phyloP scores from a whole-genome alignment of 371 early-diverging fungal species.

The Capniomyces stellatus region DNA sequence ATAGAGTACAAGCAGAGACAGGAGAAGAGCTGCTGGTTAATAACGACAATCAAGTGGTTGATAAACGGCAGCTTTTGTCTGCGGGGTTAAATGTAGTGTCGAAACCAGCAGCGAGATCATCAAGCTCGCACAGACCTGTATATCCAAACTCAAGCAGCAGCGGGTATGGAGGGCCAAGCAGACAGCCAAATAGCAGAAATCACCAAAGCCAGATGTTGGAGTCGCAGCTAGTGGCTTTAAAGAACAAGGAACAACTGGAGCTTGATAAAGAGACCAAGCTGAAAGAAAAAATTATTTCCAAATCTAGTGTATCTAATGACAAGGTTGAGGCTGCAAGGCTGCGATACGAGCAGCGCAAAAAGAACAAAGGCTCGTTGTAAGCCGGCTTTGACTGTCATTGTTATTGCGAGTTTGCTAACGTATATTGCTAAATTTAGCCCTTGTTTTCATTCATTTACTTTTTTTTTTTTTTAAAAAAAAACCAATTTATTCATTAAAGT shows the following conservation, averaged over 20 bases:
- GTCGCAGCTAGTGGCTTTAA: background rate
- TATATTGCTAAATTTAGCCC: too few species aligned
- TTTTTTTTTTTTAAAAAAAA: too few species aligned
- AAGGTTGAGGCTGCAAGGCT: background rate
- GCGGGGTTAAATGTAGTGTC: slow-evolving; percentile 1
- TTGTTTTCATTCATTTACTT: too few species aligned
- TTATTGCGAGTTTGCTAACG: too few species aligned
- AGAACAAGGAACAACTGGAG: background rate
- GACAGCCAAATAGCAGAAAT: background rate
- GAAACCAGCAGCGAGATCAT: background rate
- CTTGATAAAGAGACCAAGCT: background rate
- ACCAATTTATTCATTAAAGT: too few species aligned
- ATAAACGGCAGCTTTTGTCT: slow-evolving; percentile 4
- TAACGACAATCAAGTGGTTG: slow-evolving; percentile 3
- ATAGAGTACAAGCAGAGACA: background rate
- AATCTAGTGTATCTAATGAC: background rate
- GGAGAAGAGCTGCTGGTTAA: background rate
- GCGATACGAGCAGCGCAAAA: background rate
- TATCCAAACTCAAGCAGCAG: background rate
- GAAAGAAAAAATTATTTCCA: background rate
- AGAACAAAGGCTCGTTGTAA: too few species aligned
- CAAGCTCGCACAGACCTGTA: background rate
- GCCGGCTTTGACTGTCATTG: too few species aligned
- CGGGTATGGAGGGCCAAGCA: background rate
- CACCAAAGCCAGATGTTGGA: background rate